A percentile compares a stretch with the other conserved stretches of the same genome.
Evolutionary conservation across 208 protist genomes (phyloP).

Genomic region (Endotrypanum monterogeii): DNA sequence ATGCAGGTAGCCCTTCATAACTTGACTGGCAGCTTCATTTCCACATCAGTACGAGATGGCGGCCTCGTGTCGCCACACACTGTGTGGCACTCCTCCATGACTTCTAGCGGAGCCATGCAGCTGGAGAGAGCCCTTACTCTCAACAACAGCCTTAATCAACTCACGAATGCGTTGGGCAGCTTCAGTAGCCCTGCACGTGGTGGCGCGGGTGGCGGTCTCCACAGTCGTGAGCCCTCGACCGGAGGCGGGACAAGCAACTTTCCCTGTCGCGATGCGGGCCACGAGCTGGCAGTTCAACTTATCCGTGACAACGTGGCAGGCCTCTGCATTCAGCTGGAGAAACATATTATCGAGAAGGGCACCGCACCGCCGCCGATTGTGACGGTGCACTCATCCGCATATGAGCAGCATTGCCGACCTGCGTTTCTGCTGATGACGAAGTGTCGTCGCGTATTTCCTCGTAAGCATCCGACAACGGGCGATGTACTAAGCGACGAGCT

Average conservation of each 20-base stretch:
- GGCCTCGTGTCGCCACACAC: conserved; percentile 10
- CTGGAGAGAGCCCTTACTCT: neutral
- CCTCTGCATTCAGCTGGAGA: conserved; percentile 68
- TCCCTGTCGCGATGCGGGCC: neutral
- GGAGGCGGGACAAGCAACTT: conserved; percentile 3
- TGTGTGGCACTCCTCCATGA: conserved; percentile 3
- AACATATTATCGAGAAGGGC: conserved; percentile 40
- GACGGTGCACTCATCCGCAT: conserved; percentile 47
- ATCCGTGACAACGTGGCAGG: conserved; percentile 69
- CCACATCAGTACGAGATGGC: neutral
- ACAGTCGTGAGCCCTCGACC: conserved; percentile 19
- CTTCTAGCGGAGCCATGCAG: neutral
- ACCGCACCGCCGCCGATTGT: conserved; percentile 39
- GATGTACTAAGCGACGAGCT: conserved; percentile 56
- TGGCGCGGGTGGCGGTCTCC: conserved; percentile 9
- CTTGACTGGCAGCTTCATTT: neutral
- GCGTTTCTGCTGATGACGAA: conserved; percentile 60
- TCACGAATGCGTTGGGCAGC: neutral
- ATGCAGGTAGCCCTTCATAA: neutral
- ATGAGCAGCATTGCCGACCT: conserved; percentile 55
- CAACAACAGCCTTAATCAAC: neutral
- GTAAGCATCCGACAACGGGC: conserved; percentile 6
- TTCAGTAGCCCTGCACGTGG: neutral
- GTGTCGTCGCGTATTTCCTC: conserved; percentile 34
- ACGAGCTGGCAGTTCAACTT: conserved; percentile 29